Conservation (phyloP, 1,284 basidiomycete genomes). For the Anthracocystis panici-leucophaei region DNA sequence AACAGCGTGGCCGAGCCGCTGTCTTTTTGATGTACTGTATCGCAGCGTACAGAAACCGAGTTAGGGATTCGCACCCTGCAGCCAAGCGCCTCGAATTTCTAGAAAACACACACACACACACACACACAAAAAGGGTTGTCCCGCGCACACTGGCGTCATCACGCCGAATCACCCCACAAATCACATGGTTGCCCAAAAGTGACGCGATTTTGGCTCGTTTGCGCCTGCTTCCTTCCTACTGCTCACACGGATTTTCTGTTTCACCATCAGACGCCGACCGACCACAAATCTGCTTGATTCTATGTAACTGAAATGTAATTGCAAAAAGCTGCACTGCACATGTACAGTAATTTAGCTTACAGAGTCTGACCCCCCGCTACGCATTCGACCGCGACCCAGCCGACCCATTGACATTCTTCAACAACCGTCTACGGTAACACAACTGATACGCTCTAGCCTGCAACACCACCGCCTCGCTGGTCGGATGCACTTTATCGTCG, state of each 20-base stretch:
- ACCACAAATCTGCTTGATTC: neutral
- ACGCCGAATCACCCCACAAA: neutral
- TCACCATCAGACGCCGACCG: neutral
- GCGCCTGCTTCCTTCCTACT: too few relatives aligned
- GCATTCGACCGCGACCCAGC: neutral
- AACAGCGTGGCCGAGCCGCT: too few relatives aligned
- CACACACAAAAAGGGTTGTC: neutral
- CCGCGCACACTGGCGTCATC: constrained; percentile 28
- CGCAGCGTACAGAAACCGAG: too few relatives aligned
- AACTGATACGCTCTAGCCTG: constrained; percentile 63
- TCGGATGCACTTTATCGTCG: constrained; percentile 79
- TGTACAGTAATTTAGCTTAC: too few relatives aligned
- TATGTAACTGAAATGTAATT: too few relatives aligned
- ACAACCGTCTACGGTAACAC: constrained; percentile 56
- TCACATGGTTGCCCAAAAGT: too few relatives aligned
- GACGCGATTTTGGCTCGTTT: too few relatives aligned
- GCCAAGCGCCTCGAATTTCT: neutral
- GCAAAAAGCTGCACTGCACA: too few relatives aligned
- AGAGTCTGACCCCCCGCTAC: neutral
- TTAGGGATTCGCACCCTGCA: neutral
- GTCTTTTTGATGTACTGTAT: too few relatives aligned
- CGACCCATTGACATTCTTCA: constrained; percentile 47
- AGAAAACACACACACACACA: too few relatives aligned
- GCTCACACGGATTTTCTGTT: too few relatives aligned
- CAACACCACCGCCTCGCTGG: constrained; percentile 49